Conservation (phyloP, 2,329 filamentous ascomycete species). For the Epichloe baconii region DNA sequence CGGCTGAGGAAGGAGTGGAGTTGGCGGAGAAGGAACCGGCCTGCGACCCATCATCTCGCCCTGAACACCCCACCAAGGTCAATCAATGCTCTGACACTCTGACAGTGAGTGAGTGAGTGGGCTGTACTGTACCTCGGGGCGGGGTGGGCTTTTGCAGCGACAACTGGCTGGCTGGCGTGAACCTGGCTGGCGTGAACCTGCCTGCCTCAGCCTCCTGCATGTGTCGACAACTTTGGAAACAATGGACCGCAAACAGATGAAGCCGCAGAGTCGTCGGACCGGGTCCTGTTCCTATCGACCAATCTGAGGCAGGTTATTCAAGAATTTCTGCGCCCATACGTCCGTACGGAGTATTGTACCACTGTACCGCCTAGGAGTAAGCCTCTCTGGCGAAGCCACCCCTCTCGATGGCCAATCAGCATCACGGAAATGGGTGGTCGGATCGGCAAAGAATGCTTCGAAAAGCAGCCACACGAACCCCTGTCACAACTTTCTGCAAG, state of each 20-base stretch:
- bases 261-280: not conserved
- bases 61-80: not conserved
- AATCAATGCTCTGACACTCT: not conserved
- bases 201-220: not conserved
- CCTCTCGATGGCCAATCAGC: not conserved
- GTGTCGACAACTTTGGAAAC: not conserved
- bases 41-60: not conserved
- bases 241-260: not conserved
- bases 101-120: not conserved
- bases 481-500: conserved; percentile 2
- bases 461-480: conserved; percentile 6
- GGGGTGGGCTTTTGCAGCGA: not conserved
- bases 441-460: conserved; percentile 2
- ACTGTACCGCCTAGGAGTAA: no score
- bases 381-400: no score
- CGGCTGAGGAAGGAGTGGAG: not conserved
- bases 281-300: not conserved
- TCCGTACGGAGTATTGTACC: no score
- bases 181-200: not conserved
- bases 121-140: not conserved
- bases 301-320: no score
- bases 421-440: not conserved
- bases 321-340: no score
- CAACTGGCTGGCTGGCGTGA: not conserved
- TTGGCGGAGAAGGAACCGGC: not conserved